These are phyloP conservation scores for Penicillium hesseltinei DNA, from an alignment of 2,329 filamentous ascomycete species.

Conservation along the genomic window DNA sequence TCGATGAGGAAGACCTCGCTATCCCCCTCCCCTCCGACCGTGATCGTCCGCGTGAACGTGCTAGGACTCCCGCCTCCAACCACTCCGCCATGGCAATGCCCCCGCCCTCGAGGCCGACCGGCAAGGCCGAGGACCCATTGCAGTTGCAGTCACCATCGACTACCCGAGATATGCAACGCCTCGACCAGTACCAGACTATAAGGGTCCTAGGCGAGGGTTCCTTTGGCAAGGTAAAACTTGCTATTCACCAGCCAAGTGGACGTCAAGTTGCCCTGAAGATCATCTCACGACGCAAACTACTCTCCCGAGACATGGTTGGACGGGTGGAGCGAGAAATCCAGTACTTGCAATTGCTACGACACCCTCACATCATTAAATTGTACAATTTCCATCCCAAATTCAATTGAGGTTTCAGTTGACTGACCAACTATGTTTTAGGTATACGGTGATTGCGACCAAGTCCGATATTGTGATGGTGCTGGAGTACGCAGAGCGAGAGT, in stretches of 20 bases:
- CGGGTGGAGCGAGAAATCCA: conserved; percentile 97
- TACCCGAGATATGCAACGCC: conserved; percentile 69
- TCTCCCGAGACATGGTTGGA: conserved; percentile 96
- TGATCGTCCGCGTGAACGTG: conserved; percentile 29
- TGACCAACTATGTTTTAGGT: conserved; percentile 52
- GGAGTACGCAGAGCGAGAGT: conserved; percentile 92
- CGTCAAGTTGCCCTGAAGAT: conserved; percentile 98
- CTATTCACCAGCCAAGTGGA: conserved; percentile 84
- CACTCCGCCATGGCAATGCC: conserved; percentile 41
- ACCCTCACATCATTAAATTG: conserved; percentile 99
- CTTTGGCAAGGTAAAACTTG: conserved; percentile 98
- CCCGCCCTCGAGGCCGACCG: conserved; percentile 33
- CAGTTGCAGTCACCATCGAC: conserved; percentile 50
- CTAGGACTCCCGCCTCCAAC: conserved; percentile 25
- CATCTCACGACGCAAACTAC: conserved; percentile 91
- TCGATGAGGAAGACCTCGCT: conserved; percentile 80
- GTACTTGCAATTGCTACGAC: conserved; percentile 89
- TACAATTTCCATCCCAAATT: conserved; percentile 47
- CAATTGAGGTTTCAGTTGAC: conserved; percentile 7
- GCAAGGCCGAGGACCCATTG: conserved; percentile 28
- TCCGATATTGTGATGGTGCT: conserved; percentile 98
- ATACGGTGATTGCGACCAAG: conserved; percentile 92
- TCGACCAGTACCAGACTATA: conserved; percentile 88
- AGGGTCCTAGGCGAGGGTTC: conserved; percentile 93
- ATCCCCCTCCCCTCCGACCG: conserved; percentile 58